phyloP scores from a whole-genome alignment of 805 yeast species.

The Brettanomyces sp. region DNA sequence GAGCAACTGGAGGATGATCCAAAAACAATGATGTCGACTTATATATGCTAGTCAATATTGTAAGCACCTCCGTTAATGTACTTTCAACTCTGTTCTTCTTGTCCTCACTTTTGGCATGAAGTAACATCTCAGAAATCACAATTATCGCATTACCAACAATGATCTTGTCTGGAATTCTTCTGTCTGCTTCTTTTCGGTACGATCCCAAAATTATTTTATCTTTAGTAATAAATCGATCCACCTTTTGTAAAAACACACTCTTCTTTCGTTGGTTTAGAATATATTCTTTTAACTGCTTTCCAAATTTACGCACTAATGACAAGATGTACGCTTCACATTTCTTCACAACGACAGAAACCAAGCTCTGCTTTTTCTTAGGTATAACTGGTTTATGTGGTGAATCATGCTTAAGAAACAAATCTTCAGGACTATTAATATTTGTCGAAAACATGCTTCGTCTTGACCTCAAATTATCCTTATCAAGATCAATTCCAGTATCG shows the following conservation, averaged over 20 bases:
- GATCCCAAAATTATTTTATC: constrained; percentile 25
- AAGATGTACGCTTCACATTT: not conserved
- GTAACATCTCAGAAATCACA: constrained; percentile 45
- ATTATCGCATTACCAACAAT: constrained; percentile 55
- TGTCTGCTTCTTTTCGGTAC: constrained; percentile 45
- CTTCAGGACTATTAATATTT: constrained; percentile 1
- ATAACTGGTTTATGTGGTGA: not conserved
- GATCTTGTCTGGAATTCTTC: constrained; percentile 50
- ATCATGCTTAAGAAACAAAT: constrained; percentile 7
- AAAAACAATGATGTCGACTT: constrained; percentile 41
- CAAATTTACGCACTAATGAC: not conserved
- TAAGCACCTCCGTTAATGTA: constrained; percentile 49
- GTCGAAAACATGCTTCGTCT: not conserved
- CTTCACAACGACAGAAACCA: not conserved
- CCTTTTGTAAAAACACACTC: not conserved
- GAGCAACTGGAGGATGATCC: constrained; percentile 26
- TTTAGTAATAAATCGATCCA: too few species aligned
- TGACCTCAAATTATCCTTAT: not conserved
- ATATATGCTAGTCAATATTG: constrained; percentile 51
- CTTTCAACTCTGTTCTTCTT: constrained; percentile 43
- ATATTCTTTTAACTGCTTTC: not conserved
- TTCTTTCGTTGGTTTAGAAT: not conserved
- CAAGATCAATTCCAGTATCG: not conserved
- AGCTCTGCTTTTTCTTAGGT: not conserved
- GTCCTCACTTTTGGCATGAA: constrained; percentile 59